Evolutionary conservation across 352 stramenopile species (phyloP), one percentile per base, ranked within the genome.

Genomic region (Phytophthora pseudosyringae): DNA sequence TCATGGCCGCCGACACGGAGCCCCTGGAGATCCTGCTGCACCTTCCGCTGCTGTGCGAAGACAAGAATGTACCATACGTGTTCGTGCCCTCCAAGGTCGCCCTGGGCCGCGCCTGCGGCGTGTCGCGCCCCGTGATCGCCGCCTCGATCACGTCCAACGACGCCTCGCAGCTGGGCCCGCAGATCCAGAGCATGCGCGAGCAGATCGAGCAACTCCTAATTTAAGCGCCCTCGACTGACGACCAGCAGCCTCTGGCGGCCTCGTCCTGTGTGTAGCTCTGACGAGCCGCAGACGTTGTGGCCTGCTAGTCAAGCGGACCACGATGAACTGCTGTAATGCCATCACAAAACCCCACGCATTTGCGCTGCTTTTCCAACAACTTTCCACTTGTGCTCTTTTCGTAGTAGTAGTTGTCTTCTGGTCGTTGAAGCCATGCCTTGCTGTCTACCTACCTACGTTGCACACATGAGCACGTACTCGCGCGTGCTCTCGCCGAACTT

Each of bases 131-230:
- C 5, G 98, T 99, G 46, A 99, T 99, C 76, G 88, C 97, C 39
- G 98, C 94, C 51, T 99, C 94, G 47, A 98, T 99, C 73, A 99
- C 97, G 26, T 99, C 96, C 48, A 99, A 99, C 85, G 98, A 99
- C 60, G 96, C 95, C 32, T 99, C 97, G 62, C 98, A 99, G 88
- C 87, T 99, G 43, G 98, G 98, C 77, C 90, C 89, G 51, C 97
- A 99, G 79, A 99, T 99, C 88, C 89, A 99, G 71, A 95, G 90
- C 67, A 98, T 99, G 88, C 99, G 99, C 75, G 92, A 99, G 72
- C 98, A 99, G 83, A 99, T 99, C 87, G 98, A 99, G 88, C 97
- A 99, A 88, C 88, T 99, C 47, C 90, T 99, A 78, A 99, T 99
- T 91, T 99, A 98, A 99, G 54, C 57, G 59, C 46, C 25, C 60